Evolutionary conservation across 345 rosid genomes (phyloP).

Genomic region (Syzygium grande): DNA sequence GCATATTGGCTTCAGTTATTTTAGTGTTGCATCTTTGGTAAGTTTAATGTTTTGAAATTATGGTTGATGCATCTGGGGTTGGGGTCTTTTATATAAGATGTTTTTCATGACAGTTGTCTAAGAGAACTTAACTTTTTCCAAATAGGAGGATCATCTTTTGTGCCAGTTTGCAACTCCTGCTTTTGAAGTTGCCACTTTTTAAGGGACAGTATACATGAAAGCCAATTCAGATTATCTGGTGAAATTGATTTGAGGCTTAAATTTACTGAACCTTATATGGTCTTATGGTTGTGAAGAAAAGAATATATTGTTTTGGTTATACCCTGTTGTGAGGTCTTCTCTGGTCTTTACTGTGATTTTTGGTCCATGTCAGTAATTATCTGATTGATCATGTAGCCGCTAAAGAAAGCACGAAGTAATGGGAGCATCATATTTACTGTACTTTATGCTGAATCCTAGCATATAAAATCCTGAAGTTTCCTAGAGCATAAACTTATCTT

Average conservation of each 20-base stretch:
- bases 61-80: background rate
- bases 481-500: background rate
- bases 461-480: background rate
- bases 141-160: background rate
- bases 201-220: background rate
- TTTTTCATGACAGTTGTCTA: background rate
- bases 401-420: background rate
- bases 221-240: background rate
- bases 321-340: background rate
- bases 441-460: background rate
- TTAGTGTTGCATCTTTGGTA: background rate
- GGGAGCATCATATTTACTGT: background rate
- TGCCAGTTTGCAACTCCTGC: background rate
- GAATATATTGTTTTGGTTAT: background rate
- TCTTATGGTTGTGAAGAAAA: background rate
- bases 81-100: background rate
- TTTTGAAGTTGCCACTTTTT: background rate
- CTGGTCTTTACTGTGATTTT: background rate
- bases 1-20: background rate
- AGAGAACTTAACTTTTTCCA: background rate
- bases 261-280: background rate
- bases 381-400: background rate
- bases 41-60: background rate
- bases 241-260: background rate
- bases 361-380: background rate